Conservation (phyloP, 2,329 filamentous ascomycete species). For the Colletotrichum sp. region DNA sequence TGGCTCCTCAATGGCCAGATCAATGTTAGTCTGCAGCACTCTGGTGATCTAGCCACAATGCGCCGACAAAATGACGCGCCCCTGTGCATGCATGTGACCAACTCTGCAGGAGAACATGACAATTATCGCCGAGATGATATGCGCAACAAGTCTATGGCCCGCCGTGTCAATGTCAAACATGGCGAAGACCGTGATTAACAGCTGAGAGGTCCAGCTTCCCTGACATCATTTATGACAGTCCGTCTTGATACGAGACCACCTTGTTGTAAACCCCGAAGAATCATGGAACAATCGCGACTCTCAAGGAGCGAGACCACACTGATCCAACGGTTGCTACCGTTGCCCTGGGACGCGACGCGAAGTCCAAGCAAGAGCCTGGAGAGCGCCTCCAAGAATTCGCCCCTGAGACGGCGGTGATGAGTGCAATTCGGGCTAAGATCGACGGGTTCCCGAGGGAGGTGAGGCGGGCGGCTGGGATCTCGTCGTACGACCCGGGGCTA, state of each 20-base stretch:
- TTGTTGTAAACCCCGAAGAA: background rate
- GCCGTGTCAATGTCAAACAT: background rate
- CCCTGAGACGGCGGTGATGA: background rate
- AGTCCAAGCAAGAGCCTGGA: background rate
- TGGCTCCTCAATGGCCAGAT: background rate
- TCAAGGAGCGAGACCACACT: background rate
- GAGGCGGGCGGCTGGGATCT: conserved; percentile 4
- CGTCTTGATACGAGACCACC: background rate
- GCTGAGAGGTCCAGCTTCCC: background rate
- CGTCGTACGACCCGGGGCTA: background rate
- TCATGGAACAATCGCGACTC: background rate
- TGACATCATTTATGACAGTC: background rate
- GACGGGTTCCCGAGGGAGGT: background rate
- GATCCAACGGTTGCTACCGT: background rate
- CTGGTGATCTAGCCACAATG: background rate
- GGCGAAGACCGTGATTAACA: background rate
- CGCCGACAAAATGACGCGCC: background rate
- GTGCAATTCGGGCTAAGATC: background rate
- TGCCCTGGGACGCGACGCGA: background rate
- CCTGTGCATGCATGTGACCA: background rate
- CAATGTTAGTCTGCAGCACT: background rate
- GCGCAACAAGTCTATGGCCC: background rate
- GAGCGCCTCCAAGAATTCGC: background rate
- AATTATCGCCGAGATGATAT: background rate
- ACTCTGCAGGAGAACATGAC: background rate